Evolutionary conservation across 345 rosid genomes (phyloP).

Genomic region (Eutrema heterophyllum): DNA sequence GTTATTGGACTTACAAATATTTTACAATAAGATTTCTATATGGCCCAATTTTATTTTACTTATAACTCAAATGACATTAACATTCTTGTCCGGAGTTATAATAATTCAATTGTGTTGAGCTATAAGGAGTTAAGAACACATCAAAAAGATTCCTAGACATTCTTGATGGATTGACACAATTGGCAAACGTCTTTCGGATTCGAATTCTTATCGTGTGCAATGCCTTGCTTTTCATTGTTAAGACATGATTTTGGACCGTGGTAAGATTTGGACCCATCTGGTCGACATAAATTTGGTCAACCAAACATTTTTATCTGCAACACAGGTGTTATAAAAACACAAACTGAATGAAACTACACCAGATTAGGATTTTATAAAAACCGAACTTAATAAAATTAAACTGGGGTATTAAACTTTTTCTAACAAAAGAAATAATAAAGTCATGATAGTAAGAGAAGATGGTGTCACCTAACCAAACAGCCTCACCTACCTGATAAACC

Average conservation of each 20-base stretch:
- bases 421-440: background rate
- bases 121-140: too few species aligned
- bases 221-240: too few species aligned
- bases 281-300: background rate
- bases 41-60: too few species aligned
- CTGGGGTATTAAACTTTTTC: background rate
- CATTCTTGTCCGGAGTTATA: too few species aligned
- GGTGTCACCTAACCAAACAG: slow-evolving; percentile 17
- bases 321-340: background rate
- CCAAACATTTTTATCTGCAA: background rate
- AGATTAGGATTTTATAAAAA: background rate
- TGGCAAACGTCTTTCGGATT: too few species aligned
- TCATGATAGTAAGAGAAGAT: background rate
- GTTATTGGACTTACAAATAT: too few species aligned
- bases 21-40: too few species aligned
- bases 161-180: too few species aligned
- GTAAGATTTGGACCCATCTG: background rate
- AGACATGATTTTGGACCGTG: background rate
- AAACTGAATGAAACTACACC: background rate
- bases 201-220: too few species aligned
- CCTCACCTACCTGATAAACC: slow-evolving; percentile 11
- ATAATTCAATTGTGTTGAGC: too few species aligned
- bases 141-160: too few species aligned
- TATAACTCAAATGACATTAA: too few species aligned
- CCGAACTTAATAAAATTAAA: background rate